phyloP scores from a whole-genome alignment of 768 basidiomycete genomes.

The Calocybe gangraenosa region DNA sequence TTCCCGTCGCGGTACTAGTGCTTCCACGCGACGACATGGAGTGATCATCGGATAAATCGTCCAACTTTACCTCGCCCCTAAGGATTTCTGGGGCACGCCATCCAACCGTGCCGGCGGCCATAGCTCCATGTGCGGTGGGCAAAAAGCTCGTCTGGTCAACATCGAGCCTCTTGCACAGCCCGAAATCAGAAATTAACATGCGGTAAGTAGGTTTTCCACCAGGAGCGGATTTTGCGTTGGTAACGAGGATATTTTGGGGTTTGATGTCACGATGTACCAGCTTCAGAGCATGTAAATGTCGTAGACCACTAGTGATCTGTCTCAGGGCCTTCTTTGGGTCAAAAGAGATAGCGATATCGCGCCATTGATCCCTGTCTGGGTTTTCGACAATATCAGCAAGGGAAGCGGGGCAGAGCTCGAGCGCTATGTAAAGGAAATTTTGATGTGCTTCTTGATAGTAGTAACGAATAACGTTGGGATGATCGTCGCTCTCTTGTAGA shows the following conservation, averaged over 20 bases:
- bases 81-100: conserved; percentile 98
- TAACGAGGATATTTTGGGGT: conserved; percentile 94
- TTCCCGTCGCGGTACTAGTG: conserved; percentile 43
- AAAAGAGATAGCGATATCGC: conserved; percentile 75
- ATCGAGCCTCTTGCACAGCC: conserved; percentile 92
- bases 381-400: conserved; percentile 84
- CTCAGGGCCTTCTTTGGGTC: conserved; percentile 84
- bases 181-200: conserved; percentile 97
- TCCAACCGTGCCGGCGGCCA: conserved; percentile 91
- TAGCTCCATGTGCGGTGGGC: conserved; percentile 85
- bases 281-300: conserved; percentile 90
- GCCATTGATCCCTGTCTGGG: conserved; percentile 61
- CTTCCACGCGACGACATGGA: conserved; percentile 68
- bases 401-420: conserved; percentile 90
- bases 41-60: conserved; percentile 67
- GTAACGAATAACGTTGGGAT: conserved; percentile 97
- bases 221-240: conserved; percentile 54
- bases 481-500: conserved; percentile 95
- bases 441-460: conserved; percentile 94
- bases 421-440: conserved; percentile 95
- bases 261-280: conserved; percentile 99
- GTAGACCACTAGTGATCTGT: conserved; percentile 84
- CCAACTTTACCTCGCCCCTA: conserved; percentile 88
- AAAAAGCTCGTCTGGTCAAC: conserved; percentile 95
- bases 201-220: conserved; percentile 41